Conservation (phyloP, 2,329 filamentous ascomycete genomes). For the Trichoderma afroharzianum region DNA sequence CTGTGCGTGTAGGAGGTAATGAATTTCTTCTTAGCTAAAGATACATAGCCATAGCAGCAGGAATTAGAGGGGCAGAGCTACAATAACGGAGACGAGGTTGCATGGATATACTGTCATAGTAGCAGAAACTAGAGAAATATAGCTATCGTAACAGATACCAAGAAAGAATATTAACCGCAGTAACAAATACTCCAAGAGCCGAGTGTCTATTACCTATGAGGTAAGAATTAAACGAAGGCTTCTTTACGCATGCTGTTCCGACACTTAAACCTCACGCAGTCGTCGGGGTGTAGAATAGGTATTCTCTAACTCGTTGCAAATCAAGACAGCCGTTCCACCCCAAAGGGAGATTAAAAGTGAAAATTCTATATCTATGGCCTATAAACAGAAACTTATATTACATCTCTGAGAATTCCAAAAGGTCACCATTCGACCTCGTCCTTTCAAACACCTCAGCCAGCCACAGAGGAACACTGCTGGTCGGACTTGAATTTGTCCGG, state of each 20-base stretch:
- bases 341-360: background rate
- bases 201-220: background rate
- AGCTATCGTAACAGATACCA: no score
- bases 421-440: background rate
- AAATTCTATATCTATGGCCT: background rate
- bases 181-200: background rate
- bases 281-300: background rate
- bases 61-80: background rate
- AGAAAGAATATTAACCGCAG: no score
- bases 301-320: background rate
- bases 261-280: background rate
- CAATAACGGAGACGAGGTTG: background rate
- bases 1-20: background rate
- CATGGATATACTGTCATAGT: no score
- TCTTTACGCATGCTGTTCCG: background rate
- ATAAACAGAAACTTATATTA: background rate
- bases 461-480: background rate
- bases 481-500: background rate
- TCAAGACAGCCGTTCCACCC: background rate
- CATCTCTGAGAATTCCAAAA: background rate
- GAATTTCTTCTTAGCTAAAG: background rate
- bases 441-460: background rate
- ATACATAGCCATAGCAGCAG: background rate
- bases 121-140: background rate
- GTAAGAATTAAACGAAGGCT: background rate